Percentiles rank a stretch among this genome's conserved stretches.
phyloP scores from a whole-genome alignment of 2,329 filamentous ascomycete genomes.

The Diplocarpon mali region DNA sequence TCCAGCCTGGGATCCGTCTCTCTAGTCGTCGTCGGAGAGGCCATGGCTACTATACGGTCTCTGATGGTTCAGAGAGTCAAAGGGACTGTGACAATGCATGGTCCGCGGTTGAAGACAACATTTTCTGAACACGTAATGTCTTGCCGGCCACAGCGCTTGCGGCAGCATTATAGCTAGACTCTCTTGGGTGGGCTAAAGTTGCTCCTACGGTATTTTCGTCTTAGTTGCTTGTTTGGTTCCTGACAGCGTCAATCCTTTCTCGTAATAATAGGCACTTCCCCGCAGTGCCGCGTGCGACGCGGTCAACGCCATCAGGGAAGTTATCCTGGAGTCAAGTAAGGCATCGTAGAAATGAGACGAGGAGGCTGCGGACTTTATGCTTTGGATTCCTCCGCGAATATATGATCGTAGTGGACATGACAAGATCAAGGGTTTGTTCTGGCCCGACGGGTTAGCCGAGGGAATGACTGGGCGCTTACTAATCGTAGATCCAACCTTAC shows the following conservation, averaged over 20 bases:
- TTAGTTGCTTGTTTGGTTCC: not conserved
- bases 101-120: not conserved
- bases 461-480: too few species aligned
- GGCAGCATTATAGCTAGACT: not conserved
- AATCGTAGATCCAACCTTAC: too few species aligned
- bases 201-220: not conserved
- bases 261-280: not conserved
- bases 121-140: too few species aligned
- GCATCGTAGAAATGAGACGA: not conserved
- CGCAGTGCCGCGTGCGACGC: not conserved
- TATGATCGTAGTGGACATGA: too few species aligned
- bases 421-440: too few species aligned
- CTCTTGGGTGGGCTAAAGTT: not conserved
- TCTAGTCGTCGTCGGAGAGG: not conserved
- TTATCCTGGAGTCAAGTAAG: not conserved
- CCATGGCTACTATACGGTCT: not conserved
- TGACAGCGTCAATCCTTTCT: constrained; percentile 3
- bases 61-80: not conserved
- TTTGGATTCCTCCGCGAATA: too few species aligned
- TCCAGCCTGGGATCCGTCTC: constrained; percentile 5
- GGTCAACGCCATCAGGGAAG: not conserved
- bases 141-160: too few species aligned
- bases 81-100: too few species aligned
- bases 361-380: too few species aligned
- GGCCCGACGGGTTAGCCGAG: too few species aligned